Evolutionary conservation across 179 eudicot species (phyloP).

Genomic region (Beta lomatogona): DNA sequence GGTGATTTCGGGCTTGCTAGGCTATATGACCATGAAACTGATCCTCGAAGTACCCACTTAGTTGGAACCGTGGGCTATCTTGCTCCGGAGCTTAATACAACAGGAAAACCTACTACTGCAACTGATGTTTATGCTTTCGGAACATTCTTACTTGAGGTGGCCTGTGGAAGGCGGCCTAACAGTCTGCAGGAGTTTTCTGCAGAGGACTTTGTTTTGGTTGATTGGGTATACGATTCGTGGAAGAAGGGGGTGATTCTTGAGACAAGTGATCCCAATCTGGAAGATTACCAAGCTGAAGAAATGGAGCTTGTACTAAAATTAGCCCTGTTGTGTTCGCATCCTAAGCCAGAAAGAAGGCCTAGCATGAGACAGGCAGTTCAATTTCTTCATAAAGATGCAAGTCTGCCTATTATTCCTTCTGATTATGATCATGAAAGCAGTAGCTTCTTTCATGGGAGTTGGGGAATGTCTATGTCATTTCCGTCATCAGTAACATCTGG

Average conservation of each 20-base stretch:
- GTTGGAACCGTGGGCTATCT: slow-evolving; percentile 43
- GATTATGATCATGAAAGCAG: slow-evolving; percentile 19
- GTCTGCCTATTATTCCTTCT: slow-evolving; percentile 17
- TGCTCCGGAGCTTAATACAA: slow-evolving; percentile 40
- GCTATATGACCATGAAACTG: slow-evolving; percentile 34
- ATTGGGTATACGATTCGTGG: slow-evolving; percentile 37
- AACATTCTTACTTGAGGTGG: slow-evolving; percentile 33
- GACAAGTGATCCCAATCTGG: slow-evolving; percentile 22
- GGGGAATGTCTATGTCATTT: slow-evolving; percentile 17
- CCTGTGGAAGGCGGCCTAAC: slow-evolving; percentile 35
- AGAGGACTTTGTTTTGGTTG: slow-evolving; percentile 26
- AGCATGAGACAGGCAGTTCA: slow-evolving; percentile 31
- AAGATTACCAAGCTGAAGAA: slow-evolving; percentile 19
- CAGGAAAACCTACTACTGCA: slow-evolving; percentile 35
- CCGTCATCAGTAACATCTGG: slow-evolving; percentile 16
- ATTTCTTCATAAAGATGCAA: slow-evolving; percentile 20
- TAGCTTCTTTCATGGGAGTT: slow-evolving; percentile 7
- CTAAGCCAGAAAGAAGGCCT: slow-evolving; percentile 28
- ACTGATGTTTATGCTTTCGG: slow-evolving; percentile 45
- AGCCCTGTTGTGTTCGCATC: slow-evolving; percentile 25
- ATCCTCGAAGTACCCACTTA: slow-evolving; percentile 33
- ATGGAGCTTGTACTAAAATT: slow-evolving; percentile 27
- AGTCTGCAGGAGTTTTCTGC: not conserved
- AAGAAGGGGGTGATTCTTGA: slow-evolving; percentile 26
- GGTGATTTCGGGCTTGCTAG: slow-evolving; percentile 45